Conservation (phyloP, 2,329 filamentous ascomycete genomes). For the Colletotrichum sp. region DNA sequence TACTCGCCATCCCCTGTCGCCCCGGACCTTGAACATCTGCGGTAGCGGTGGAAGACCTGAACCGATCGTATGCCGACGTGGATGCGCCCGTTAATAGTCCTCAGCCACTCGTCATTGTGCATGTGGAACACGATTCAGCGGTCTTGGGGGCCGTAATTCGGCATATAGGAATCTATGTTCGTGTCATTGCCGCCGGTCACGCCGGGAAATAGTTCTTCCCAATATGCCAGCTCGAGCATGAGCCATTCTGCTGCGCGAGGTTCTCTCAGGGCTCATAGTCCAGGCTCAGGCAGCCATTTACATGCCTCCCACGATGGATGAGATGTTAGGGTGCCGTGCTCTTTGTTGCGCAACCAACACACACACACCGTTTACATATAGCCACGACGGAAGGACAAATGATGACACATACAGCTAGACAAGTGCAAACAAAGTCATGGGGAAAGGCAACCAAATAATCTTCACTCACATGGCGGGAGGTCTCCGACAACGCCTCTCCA, state of each 20-base stretch:
- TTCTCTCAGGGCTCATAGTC: not conserved
- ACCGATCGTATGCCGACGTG: not conserved
- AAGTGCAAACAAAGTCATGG: not conserved
- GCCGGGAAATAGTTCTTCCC: not conserved
- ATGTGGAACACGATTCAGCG: not conserved
- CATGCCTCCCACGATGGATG: not conserved
- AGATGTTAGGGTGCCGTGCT: not conserved
- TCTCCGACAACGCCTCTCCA: not conserved
- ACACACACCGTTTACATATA: not conserved
- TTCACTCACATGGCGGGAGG: not conserved
- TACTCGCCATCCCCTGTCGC: not conserved
- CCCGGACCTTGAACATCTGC: not conserved
- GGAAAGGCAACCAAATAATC: not conserved
- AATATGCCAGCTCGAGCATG: not conserved
- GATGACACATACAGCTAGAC: not conserved
- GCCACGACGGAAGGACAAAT: not conserved
- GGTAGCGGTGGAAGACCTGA: not conserved
- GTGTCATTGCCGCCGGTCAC: not conserved
- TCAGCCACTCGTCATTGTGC: not conserved
- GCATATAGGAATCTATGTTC: not conserved
- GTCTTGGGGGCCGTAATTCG: not conserved
- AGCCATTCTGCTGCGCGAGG: not conserved
- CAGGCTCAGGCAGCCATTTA: not conserved
- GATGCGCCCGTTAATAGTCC: not conserved
- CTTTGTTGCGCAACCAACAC: not conserved